A percentile compares a stretch with the other conserved stretches of the same genome.
These are phyloP conservation scores for Craterostigma plantagineum DNA, from an alignment of 257 asterid species.

Conservation along the genomic window DNA sequence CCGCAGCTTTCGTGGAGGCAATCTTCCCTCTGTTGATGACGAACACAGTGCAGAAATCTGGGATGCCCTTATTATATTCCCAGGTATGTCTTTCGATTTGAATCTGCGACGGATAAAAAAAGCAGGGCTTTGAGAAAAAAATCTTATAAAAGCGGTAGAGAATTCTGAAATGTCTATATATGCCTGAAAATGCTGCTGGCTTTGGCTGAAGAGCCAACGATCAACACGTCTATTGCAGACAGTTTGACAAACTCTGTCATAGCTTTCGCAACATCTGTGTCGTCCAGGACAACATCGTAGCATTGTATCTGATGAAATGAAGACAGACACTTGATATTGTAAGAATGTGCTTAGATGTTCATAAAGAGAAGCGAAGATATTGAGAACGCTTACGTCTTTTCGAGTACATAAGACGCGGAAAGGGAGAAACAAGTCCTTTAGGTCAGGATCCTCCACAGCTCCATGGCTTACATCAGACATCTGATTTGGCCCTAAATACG, in stretches of 20 bases:
- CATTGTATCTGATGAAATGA: constrained; percentile 34
- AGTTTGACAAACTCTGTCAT: constrained; percentile 47
- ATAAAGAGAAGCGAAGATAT: background rate
- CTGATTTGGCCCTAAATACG: constrained; percentile 28
- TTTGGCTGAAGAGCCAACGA: constrained; percentile 68
- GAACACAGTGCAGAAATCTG: constrained; percentile 71
- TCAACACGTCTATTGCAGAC: constrained; percentile 47
- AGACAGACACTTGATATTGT: background rate
- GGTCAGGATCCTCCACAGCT: constrained; percentile 22
- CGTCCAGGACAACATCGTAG: constrained; percentile 61
- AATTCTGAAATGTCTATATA: too few species aligned
- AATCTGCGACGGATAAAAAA: constrained; percentile 23
- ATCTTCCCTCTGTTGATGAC: constrained; percentile 77
- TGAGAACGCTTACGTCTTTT: constrained; percentile 35
- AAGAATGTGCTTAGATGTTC: background rate
- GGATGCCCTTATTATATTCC: constrained; percentile 44
- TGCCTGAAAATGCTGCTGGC: constrained; percentile 58
- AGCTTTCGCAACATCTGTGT: constrained; percentile 49
- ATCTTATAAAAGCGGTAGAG: background rate
- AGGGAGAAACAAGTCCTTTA: constrained; percentile 59
- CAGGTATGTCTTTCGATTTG: constrained; percentile 67
- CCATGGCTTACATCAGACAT: constrained; percentile 19
- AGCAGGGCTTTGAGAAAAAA: background rate
- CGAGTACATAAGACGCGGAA: constrained; percentile 65
- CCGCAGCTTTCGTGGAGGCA: constrained; percentile 47